These are phyloP conservation scores for Phytophthora rubi DNA, from an alignment of 352 stramenopile genomes.

Conservation along the genomic window DNA sequence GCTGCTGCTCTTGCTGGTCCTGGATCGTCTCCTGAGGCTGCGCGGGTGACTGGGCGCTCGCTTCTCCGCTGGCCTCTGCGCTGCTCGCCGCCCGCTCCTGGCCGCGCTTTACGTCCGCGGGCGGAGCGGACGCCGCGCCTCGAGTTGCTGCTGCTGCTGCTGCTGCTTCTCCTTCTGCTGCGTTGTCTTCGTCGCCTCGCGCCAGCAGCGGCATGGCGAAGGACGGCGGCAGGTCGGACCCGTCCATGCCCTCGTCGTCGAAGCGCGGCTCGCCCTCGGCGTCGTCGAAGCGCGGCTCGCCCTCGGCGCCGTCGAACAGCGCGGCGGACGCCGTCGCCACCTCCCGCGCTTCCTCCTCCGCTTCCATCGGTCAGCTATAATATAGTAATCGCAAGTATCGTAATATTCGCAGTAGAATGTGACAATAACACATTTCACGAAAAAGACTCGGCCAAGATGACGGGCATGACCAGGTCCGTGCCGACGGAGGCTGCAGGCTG, in stretches of 20 bases:
- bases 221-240: conserved; percentile 46
- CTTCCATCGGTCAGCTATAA: conserved; percentile 22
- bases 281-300: conserved; percentile 56
- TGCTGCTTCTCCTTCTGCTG: background rate
- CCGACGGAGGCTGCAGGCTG: background rate
- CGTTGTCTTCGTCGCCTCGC: conserved; percentile 30
- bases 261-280: conserved; percentile 49
- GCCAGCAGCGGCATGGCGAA: conserved; percentile 56
- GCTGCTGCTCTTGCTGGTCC: background rate
- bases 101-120: no score
- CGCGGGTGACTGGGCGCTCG: background rate
- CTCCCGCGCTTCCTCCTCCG: conserved; percentile 53
- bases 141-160: no score
- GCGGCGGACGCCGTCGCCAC: conserved; percentile 54
- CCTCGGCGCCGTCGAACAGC: conserved; percentile 52
- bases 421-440: conserved; percentile 4
- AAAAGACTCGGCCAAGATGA: conserved; percentile 36
- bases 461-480: conserved; percentile 74
- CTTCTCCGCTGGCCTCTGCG: background rate
- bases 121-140: no score
- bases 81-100: background rate
- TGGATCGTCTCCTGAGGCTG: background rate
- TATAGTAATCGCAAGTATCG: background rate
- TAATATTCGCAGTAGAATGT: conserved; percentile 14
- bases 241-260: conserved; percentile 60